Conservation (phyloP, 805 yeast genomes). For the Myxozyma sirexii region DNA sequence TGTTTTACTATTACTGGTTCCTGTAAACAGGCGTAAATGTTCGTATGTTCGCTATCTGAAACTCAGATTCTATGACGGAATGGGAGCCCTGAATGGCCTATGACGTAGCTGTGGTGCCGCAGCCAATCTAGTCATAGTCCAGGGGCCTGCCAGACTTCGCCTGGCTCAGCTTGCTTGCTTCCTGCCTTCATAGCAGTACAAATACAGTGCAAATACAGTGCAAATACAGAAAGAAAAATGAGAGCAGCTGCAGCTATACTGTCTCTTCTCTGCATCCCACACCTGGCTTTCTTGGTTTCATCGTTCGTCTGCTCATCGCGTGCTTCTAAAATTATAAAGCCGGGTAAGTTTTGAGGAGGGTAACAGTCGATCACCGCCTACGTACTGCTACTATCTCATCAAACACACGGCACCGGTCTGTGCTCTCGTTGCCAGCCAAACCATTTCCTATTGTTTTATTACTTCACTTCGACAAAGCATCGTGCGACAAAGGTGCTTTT, state of each 20-base stretch:
- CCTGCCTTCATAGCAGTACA: no score
- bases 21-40: no score
- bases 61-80: no score
- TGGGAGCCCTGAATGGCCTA: not conserved
- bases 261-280: not conserved
- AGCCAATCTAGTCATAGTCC: not conserved
- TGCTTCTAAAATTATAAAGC: not conserved
- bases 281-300: not conserved
- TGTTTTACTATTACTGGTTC: no score
- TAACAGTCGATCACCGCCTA: conserved; percentile 13
- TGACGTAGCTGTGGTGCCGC: not conserved
- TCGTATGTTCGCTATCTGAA: not conserved
- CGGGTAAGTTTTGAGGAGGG: conserved; percentile 16
- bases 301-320: not conserved
- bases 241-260: no score
- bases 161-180: no score
- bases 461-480: not conserved
- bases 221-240: no score
- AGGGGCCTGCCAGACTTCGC: no score
- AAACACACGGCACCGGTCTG: not conserved
- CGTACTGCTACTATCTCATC: not conserved
- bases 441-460: not conserved
- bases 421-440: not conserved
- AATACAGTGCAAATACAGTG: no score
- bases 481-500: not conserved